phyloP scores from a whole-genome alignment of 2,329 filamentous ascomycete species.

The Onygenales sp. region DNA sequence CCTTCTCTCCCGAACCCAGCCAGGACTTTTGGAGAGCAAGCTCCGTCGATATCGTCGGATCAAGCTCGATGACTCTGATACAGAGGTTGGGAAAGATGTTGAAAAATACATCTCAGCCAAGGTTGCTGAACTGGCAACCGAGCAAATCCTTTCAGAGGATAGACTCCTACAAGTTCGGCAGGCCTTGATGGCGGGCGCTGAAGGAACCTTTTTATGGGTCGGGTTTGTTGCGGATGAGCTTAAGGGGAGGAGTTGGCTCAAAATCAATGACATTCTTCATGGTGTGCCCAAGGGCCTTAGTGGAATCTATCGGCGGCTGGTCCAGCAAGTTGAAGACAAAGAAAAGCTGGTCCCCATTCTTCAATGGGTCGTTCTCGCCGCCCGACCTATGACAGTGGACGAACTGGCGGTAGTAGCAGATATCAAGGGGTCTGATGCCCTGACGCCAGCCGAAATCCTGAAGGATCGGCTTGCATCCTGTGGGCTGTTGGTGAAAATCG shows the following conservation, averaged over 20 bases:
- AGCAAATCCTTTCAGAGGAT: constrained; percentile 11
- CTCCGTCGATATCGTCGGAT: constrained; percentile 9
- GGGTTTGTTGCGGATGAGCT: constrained; percentile 15
- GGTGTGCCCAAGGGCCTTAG: constrained; percentile 15
- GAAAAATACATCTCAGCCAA: constrained; percentile 14
- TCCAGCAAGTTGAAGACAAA: constrained; percentile 15
- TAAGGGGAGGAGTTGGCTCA: constrained; percentile 7
- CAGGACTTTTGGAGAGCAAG: constrained; percentile 11
- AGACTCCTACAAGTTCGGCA: constrained; percentile 11
- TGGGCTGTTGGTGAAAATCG: constrained; percentile 11
- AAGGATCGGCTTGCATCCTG: constrained; percentile 8
- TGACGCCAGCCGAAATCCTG: constrained; percentile 6
- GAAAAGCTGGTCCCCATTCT: constrained; percentile 15
- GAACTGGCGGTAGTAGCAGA: constrained; percentile 14
- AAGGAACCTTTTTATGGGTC: constrained; percentile 20
- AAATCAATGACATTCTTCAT: constrained; percentile 14
- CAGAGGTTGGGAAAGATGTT: constrained; percentile 11
- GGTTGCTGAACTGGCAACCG: constrained; percentile 15
- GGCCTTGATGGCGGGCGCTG: constrained; percentile 13
- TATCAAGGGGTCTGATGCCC: constrained; percentile 1
- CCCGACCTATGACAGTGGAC: constrained; percentile 16
- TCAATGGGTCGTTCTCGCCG: constrained; percentile 17
- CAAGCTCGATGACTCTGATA: constrained; percentile 11
- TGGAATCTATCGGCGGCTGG: constrained; percentile 15
- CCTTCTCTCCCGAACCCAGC: constrained; percentile 14